Evolutionary conservation across 2,329 filamentous ascomycete genomes (phyloP), one percentile per base, ranked within the genome.

Genomic region (Exserohilum rostratum): DNA sequence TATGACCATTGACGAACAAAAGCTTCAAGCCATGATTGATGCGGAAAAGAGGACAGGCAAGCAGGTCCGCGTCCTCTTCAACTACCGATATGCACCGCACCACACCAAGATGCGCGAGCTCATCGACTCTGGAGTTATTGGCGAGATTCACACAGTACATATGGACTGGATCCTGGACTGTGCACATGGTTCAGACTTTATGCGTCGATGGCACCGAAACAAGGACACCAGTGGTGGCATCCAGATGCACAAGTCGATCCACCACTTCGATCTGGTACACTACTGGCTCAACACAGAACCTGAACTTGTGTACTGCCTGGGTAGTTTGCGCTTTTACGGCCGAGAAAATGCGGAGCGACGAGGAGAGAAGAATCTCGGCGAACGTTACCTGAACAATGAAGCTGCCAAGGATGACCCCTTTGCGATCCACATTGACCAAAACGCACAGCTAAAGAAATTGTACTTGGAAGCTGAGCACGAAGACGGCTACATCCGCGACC

Each of bases 111-210:
- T 87, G 3, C 81, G 78, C 53, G 80, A 85, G 66, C 61, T 87
- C 1, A 59, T 87, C 4, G 77, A 73, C 2, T 79, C 81, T 0
- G 83, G 83, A 0, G 82, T 80, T 0, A 85, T 87, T 53, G 85
- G 85, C 1, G 75, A 74, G 11, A 81, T 87, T 2, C 81, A 81
- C 3, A 82, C 61, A 13, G 81, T 87, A 22, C 84, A 87, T 63
- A 85, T 87, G 54, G 84, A 87, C 69, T 87, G 85, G 85, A 79
- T 86, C 73, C 79, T 87, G 46, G 83, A 87, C 68, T 85, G 83
- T 10, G 79, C 79, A 20, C 85, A 87, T 63, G 84, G 84, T 9
- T 83, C 84, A 3, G 84, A 87, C 65, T 87, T 85, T 71, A 85
- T 87, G 71, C 81, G 85, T 1, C 83, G 85, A 6, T 87, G 85